A percentile compares a stretch with the other conserved stretches of the same genome.
These are phyloP conservation scores for Syzygium grande DNA, from an alignment of 345 rosid species.

Conservation along the genomic window DNA sequence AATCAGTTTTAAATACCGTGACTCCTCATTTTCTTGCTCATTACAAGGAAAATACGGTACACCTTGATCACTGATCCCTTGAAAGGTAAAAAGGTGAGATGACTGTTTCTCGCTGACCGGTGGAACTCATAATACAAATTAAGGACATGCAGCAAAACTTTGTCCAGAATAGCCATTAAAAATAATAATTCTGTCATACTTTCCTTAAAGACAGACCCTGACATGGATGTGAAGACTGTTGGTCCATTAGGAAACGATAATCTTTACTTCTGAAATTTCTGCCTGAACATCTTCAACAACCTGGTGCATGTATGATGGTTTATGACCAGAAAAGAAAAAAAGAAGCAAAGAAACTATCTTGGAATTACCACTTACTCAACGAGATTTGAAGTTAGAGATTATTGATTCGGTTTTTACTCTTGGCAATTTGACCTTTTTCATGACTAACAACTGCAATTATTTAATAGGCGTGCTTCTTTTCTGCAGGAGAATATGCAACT, in stretches of 20 bases:
- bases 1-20: not conserved
- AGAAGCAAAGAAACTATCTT: not conserved
- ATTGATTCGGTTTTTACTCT: not conserved
- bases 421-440: not conserved
- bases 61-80: not conserved
- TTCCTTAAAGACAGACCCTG: not conserved
- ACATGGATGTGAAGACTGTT: not conserved
- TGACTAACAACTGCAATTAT: not conserved
- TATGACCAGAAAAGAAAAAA: not conserved
- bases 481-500: slow-evolving; percentile 85
- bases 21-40: not conserved
- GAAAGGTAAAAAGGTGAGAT: not conserved
- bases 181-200: not conserved
- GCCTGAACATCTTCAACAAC: not conserved
- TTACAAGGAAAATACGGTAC: not conserved
- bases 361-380: not conserved
- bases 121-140: not conserved
- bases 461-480: not conserved
- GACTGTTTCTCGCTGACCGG: not conserved
- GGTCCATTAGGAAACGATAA: not conserved
- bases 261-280: not conserved
- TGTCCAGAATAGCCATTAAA: not conserved
- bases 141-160: not conserved
- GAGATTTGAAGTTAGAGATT: not conserved
- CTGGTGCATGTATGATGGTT: not conserved